Evolutionary conservation across 441 rosid species (phyloP).

Genomic region (Pelargonium citronellum): DNA sequence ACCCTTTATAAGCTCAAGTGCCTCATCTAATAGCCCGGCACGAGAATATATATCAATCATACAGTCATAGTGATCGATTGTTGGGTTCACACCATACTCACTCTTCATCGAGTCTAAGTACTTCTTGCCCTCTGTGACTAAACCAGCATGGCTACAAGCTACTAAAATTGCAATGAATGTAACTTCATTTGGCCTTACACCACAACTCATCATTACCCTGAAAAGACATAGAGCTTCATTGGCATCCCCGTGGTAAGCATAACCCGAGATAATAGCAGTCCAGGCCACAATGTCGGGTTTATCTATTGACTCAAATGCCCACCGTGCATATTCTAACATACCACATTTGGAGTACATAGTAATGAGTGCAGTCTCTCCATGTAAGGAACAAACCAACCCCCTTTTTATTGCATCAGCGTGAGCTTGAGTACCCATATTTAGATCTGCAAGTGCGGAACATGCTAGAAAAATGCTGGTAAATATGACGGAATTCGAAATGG

Average conservation of each 20-base stretch:
- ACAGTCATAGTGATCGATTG: slow-evolving; percentile 50
- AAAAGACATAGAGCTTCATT: slow-evolving; percentile 44
- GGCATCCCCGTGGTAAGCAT: slow-evolving; percentile 54
- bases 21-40: slow-evolving; percentile 45
- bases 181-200: slow-evolving; percentile 7
- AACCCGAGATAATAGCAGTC: slow-evolving; percentile 54
- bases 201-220: slow-evolving; percentile 39
- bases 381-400: neutral
- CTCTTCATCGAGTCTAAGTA: slow-evolving; percentile 29
- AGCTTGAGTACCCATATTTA: neutral
- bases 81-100: slow-evolving; percentile 41
- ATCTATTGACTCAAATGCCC: slow-evolving; percentile 38
- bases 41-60: slow-evolving; percentile 53
- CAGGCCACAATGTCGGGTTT: slow-evolving; percentile 56
- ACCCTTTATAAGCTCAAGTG: slow-evolving; percentile 33
- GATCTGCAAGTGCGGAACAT: neutral
- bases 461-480: neutral
- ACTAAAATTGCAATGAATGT: neutral
- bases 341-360: slow-evolving; percentile 2
- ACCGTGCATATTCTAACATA: slow-evolving; percentile 26
- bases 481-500: neutral
- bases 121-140: neutral
- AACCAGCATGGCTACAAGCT: neutral
- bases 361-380: slow-evolving; percentile 1
- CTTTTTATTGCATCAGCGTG: neutral